Percentiles rank a stretch among this genome's conserved stretches.
Conservation (phyloP, 2,329 filamentous ascomycete genomes). For the Clonostachys solani region DNA sequence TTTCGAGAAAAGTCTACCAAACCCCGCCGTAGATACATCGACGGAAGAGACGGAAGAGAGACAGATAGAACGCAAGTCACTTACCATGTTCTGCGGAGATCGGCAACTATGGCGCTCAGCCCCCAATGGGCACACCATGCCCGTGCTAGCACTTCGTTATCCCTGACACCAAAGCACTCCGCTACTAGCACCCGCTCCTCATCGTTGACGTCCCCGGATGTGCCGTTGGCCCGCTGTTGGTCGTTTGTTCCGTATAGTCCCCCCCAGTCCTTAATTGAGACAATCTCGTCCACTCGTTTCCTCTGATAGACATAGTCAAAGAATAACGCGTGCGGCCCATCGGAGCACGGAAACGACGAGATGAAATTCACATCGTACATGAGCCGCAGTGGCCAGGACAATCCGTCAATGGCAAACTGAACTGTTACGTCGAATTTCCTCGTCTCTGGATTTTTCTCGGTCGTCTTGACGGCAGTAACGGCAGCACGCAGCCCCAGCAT, state of each 20-base stretch:
- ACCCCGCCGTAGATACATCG: background rate
- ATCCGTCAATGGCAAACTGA: conserved; percentile 59
- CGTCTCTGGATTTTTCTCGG: conserved; percentile 19
- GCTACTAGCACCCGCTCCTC: conserved; percentile 66
- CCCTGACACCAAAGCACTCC: conserved; percentile 67
- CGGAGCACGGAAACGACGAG: conserved; percentile 58
- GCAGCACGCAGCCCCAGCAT: conserved; percentile 51
- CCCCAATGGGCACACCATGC: conserved; percentile 79
- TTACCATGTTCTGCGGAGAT: conserved; percentile 64
- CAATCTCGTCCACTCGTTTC: conserved; percentile 60
- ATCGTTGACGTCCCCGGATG: conserved; percentile 33
- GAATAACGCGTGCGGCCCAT: conserved; percentile 65
- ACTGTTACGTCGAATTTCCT: conserved; percentile 55
- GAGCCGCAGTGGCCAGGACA: conserved; percentile 59
- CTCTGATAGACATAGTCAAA: conserved; percentile 63
- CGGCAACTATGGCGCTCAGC: conserved; percentile 65
- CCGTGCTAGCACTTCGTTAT: conserved; percentile 72
- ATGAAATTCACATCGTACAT: conserved; percentile 64
- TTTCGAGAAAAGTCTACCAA: too few species aligned
- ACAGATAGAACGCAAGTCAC: conserved; percentile 14
- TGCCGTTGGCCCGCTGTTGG: conserved; percentile 1
- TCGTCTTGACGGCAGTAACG: conserved; percentile 8
- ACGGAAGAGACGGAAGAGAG: background rate
- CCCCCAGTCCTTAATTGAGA: conserved; percentile 64
- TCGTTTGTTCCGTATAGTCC: conserved; percentile 24